Conservation (phyloP, 345 rosid genomes). For the Stellera chamaejasme region DNA sequence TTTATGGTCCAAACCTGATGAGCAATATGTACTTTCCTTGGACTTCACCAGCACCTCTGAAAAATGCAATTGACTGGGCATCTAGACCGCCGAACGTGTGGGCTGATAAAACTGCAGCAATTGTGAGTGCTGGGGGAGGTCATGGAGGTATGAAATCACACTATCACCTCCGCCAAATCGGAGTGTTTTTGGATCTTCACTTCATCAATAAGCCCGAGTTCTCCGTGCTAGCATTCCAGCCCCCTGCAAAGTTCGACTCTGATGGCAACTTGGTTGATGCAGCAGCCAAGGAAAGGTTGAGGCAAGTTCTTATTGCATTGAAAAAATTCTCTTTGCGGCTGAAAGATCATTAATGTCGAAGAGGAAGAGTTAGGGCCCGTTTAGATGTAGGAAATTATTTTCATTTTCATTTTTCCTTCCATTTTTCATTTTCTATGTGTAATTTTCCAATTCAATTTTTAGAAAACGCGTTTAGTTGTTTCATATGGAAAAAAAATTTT, state of each 20-base stretch:
- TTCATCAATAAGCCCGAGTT: slow-evolving; percentile 82
- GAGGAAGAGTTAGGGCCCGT: no score
- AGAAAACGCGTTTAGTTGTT: no score
- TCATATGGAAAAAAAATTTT: no score
- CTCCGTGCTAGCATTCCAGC: slow-evolving; percentile 52
- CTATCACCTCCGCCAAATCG: slow-evolving; percentile 74
- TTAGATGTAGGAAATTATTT: no score
- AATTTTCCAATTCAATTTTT: no score
- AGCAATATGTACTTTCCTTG: neutral
- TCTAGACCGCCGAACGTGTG: slow-evolving; percentile 65
- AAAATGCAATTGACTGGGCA: slow-evolving; percentile 80
- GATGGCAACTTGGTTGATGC: slow-evolving; percentile 62
- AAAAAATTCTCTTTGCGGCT: slow-evolving; percentile 44
- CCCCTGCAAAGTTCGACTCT: slow-evolving; percentile 65
- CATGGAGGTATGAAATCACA: slow-evolving; percentile 51
- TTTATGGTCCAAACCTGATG: neutral
- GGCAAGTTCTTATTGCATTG: slow-evolving; percentile 47
- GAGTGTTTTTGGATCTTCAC: slow-evolving; percentile 71
- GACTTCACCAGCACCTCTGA: slow-evolving; percentile 40
- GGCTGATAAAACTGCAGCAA: slow-evolving; percentile 74
- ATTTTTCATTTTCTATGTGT: no score
- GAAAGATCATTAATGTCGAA: slow-evolving; percentile 19
- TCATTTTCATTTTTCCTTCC: no score
- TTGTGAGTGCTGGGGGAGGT: slow-evolving; percentile 54
- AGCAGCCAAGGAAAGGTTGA: slow-evolving; percentile 34